Conservation (phyloP, 371 early-diverging fungal genomes). For the Mortierella sp. region DNA sequence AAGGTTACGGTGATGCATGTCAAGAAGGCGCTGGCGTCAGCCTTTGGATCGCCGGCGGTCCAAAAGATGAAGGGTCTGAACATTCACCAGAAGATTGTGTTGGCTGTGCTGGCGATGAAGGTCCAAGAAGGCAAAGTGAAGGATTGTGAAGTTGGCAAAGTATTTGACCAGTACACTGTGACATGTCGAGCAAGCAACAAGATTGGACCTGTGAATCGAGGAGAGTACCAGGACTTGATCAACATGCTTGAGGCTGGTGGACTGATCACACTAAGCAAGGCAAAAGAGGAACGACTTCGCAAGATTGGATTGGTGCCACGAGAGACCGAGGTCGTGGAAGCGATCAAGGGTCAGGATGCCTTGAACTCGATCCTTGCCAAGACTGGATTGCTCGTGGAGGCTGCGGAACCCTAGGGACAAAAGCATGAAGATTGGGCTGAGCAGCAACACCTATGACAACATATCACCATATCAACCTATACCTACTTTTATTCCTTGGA, state of each 20-base stretch:
- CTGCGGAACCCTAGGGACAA: no score
- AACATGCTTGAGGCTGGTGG: slow-evolving; percentile 80
- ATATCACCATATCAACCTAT: no score
- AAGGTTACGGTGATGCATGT: slow-evolving; percentile 87
- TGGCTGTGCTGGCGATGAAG: slow-evolving; percentile 65
- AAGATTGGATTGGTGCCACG: slow-evolving; percentile 61
- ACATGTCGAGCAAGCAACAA: slow-evolving; percentile 61
- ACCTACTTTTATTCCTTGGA: no score
- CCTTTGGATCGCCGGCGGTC: slow-evolving; percentile 72
- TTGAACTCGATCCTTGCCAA: slow-evolving; percentile 22
- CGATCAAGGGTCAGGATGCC: slow-evolving; percentile 50
- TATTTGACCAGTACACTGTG: slow-evolving; percentile 65
- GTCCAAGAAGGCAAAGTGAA: slow-evolving; percentile 50
- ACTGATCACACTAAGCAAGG: slow-evolving; percentile 65
- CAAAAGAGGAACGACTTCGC: slow-evolving; percentile 61
- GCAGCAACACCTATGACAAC: no score
- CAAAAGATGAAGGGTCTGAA: slow-evolving; percentile 75
- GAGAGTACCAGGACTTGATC: slow-evolving; percentile 82
- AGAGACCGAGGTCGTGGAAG: slow-evolving; percentile 61
- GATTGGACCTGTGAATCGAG: slow-evolving; percentile 74
- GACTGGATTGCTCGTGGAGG: not conserved
- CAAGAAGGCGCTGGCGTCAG: slow-evolving; percentile 71
- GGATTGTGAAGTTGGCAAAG: slow-evolving; percentile 63
- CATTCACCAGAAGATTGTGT: slow-evolving; percentile 84
- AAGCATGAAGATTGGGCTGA: no score